Base-by-base conservation (phyloP, 805 yeast species). In the Hanseniaspora pseudoguilliermondii region DNA sequence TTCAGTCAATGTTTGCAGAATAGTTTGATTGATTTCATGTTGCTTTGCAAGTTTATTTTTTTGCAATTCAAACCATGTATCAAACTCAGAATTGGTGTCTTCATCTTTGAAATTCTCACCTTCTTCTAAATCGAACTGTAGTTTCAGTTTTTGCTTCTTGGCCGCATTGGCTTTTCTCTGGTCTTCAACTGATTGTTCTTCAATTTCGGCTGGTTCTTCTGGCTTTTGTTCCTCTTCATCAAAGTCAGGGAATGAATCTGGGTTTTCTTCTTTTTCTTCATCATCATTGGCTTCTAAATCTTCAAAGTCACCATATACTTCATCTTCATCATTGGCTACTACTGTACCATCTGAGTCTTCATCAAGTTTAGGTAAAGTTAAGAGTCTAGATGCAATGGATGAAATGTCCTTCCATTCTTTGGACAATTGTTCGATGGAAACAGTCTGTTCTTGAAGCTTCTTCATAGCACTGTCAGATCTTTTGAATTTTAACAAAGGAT, bases 21-120 rank as follows among this genome's bases (percentile, higher is more conserved):
- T 90, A 10, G 86, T 79, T 67, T 87, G 86, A 69, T 93, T 95
- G 71, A 95, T 89, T 59, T 91, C 97, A 60, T 86, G 73, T 71
- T 93, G 98, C 68, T 93, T 91, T 57, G 96, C 89, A 82, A 95
- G 90, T 65, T 90, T 91, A 59, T 95, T 95, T 73, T 93, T 93
- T 69, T 93, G 97, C 69, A 85, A 81, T 67, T 91, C 97, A 67
- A 91, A 93, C 98, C 98, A 93, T 0, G 96, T 89, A 63, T 91
- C 97, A 57, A 87, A 88, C 65, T 86, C 95, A 58, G 77, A 77
- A 65, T 86, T 89, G 13, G 86, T 86, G 60, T 87, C 95, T 59
- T 83, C 86, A 27, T 82, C 88, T 18, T 86, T 86, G 61, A 80
- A 80, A 57, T 80, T 83, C 47, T 81, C 81, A 57, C 81, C 83